A percentile compares a stretch with the other conserved stretches of the same genome.
phyloP scores from a whole-genome alignment of 192 early-diverging fungal species.

The Pilobolus umbonatus region DNA sequence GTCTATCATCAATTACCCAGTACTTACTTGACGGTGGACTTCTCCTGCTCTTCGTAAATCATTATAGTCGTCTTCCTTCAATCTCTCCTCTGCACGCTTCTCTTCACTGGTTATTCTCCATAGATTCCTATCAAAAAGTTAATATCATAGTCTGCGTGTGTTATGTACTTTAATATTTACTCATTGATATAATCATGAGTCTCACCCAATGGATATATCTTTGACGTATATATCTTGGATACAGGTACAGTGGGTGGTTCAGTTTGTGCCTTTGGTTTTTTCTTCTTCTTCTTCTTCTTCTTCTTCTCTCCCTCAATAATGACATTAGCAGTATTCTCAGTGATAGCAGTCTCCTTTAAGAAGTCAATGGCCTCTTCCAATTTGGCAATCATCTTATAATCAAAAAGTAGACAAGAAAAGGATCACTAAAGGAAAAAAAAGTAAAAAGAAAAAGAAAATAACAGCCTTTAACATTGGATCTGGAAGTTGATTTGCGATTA shows the following conservation, averaged over 20 bases:
- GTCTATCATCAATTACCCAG: background rate
- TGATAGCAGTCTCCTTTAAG: too few relatives aligned
- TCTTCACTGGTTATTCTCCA: constrained; percentile 91
- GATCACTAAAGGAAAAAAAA: too few relatives aligned
- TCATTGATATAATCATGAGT: constrained; percentile 83
- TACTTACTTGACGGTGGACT: constrained; percentile 74
- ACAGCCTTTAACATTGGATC: too few relatives aligned
- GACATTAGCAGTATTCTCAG: too few relatives aligned
- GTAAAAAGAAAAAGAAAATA: too few relatives aligned
- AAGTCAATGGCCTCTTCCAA: too few relatives aligned
- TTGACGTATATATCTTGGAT: constrained; percentile 72
- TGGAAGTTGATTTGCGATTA: too few relatives aligned
- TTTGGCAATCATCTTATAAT: too few relatives aligned
- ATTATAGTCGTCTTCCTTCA: constrained; percentile 66
- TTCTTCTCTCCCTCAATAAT: too few relatives aligned
- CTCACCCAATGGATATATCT: constrained; percentile 79
- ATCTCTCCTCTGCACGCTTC: constrained; percentile 77
- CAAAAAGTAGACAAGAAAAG: too few relatives aligned
- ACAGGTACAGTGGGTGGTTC: constrained; percentile 72
- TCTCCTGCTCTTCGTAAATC: constrained; percentile 88
- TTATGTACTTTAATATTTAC: too few relatives aligned
- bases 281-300: constrained; percentile 66
- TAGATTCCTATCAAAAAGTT: constrained; percentile 56
- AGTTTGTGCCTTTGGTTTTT: constrained; percentile 56
- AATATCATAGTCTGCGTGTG: too few relatives aligned